Base-by-base conservation (phyloP, 1,284 basidiomycete species). In the Kalmanozyma brasiliensis region DNA sequence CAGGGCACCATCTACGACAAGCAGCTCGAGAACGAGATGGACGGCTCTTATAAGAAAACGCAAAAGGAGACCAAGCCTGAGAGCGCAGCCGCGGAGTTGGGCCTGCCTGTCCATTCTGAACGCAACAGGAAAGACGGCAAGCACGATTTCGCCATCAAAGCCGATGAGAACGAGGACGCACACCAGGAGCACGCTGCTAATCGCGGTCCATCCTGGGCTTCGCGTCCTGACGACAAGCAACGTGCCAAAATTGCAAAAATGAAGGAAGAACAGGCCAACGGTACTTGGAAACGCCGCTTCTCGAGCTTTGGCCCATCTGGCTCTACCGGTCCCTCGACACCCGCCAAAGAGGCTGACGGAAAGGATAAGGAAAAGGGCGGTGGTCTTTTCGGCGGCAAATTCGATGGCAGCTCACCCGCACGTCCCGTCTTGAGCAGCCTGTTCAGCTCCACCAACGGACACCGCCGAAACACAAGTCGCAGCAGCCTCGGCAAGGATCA, bases 121-220 rank as follows among this genome's bases (percentile, higher is more conserved):
- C 67, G 55, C 43, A 70, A 70, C 45, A 26, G 36, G 32, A 33
- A 49, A 3, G 34, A 37, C 9, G 53, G 53, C 8, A 30, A 32
- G 6, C 33, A 55, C 10, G 46, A 37, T 20, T 14, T 52, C n/a
- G 10, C 30, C 6, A 35, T 40, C 13, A 35, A 55, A 10, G 33
- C 49, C 4, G 33, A 60, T 20, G 35, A 46, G 16, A 40, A 33
- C 45, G 19, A 36, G 11, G 43, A 58, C 22, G 66, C 60, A 0
- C 60, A 69, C 45, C 66, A 63, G 30, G 23, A 41, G 7, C 62
- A 66, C 20, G 58, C 57, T 13, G 68, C 65, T 45, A 49, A 70
- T 14, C 62, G 70, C 16, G 74, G 75, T 37, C 73, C 75, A 11
- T 67, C 67, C 1, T 77, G 73, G 73, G 75, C 73, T 8, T 69